Evolutionary conservation across 345 rosid species (phyloP).

Genomic region (Eucalyptus fibrosa): DNA sequence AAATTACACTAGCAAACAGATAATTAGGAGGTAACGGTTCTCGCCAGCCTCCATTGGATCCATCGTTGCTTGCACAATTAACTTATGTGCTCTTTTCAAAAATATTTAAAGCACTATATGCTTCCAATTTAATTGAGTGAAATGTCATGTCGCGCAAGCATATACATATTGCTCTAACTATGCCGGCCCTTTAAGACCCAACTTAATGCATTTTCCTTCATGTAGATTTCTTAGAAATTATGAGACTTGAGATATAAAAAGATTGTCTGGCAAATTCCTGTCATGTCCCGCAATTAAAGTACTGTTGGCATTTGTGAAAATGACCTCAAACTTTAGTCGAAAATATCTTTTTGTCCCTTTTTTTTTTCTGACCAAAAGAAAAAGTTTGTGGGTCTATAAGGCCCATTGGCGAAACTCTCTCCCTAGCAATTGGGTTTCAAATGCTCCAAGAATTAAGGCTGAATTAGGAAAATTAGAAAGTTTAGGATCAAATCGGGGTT

Average conservation of each 20-base stretch:
- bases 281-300: neutral
- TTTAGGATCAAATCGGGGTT: fast-evolving
- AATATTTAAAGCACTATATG: neutral
- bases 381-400: neutral
- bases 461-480: neutral
- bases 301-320: neutral
- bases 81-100: neutral
- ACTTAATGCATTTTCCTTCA: neutral
- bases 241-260: neutral
- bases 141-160: neutral
- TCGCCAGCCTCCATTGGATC: neutral
- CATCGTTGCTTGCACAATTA: neutral
- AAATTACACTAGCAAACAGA: neutral
- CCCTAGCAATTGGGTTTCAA: neutral
- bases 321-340: neutral
- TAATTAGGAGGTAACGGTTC: neutral
- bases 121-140: neutral
- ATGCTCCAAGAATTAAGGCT: neutral
- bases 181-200: neutral
- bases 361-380: neutral
- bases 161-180: neutral
- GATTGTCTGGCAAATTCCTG: neutral
- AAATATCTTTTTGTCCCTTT: neutral
- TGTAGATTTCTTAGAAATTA: neutral
- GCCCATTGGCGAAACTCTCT: neutral